phyloP scores from a whole-genome alignment of 176 grass and related monocot genomes.

The Aegilops longissima region DNA sequence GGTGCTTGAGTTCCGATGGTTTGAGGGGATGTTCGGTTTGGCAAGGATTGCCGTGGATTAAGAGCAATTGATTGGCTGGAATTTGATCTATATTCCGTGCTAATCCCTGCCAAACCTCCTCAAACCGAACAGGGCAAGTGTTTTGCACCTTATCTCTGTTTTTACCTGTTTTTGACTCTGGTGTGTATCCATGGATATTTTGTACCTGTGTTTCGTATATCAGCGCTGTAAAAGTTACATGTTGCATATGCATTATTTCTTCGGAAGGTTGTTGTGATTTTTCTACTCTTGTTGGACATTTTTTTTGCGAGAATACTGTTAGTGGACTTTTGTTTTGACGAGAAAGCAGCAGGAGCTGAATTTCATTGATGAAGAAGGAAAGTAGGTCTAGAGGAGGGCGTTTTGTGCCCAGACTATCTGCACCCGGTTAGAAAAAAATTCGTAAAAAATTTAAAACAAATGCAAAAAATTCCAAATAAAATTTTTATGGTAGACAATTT shows the following conservation, averaged over 20 bases:
- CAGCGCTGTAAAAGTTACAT: not conserved
- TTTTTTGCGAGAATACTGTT: too few relatives aligned
- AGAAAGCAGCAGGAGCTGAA: too few relatives aligned
- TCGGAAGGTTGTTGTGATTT: not conserved
- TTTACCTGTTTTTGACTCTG: not conserved
- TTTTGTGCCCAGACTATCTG: too few relatives aligned
- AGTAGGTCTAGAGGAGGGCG: too few relatives aligned
- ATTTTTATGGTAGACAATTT: too few relatives aligned
- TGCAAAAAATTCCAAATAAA: too few relatives aligned
- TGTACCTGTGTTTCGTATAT: not conserved
- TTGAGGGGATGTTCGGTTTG: not conserved
- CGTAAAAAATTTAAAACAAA: too few relatives aligned
- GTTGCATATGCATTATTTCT: not conserved
- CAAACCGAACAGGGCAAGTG: not conserved
- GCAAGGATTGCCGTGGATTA: not conserved
- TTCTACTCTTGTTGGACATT: too few relatives aligned
- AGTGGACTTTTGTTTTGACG: too few relatives aligned
- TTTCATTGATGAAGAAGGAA: too few relatives aligned
- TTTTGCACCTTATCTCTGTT: not conserved
- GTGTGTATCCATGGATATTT: not conserved
- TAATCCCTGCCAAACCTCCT: not conserved
- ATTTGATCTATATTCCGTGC: not conserved
- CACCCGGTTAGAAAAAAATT: too few relatives aligned
- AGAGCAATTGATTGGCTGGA: not conserved
- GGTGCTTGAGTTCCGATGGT: not conserved